Percentiles rank a stretch among this genome's conserved stretches.
phyloP scores from a whole-genome alignment of 2,329 filamentous ascomycete genomes.

The Bipolaris gigantea region DNA sequence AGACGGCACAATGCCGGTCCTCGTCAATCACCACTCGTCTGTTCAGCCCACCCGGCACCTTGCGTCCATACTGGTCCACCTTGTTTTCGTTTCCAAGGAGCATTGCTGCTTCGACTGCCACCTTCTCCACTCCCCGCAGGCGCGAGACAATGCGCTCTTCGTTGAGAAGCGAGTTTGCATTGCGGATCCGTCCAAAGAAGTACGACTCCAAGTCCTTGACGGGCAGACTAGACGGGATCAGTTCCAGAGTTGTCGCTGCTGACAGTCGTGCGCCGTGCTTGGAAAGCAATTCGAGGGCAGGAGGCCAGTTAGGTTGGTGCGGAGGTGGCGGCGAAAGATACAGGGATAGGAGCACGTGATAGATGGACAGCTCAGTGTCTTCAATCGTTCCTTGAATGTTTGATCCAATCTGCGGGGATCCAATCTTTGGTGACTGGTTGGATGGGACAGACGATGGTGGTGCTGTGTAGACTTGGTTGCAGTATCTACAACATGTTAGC shows the following conservation, averaged over 20 bases:
- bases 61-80: constrained; percentile 56
- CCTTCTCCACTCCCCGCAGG: constrained; percentile 75
- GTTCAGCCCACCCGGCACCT: constrained; percentile 57
- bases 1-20: constrained; percentile 87
- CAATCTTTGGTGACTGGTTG: constrained; percentile 35
- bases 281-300: constrained; percentile 84
- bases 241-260: constrained; percentile 77
- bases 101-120: constrained; percentile 73
- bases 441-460: constrained; percentile 17
- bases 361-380: constrained; percentile 73
- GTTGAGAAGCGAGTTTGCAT: constrained; percentile 79
- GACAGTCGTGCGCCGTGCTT: constrained; percentile 91
- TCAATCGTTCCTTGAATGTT: constrained; percentile 48
- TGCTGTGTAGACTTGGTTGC: constrained; percentile 77
- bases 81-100: constrained; percentile 70
- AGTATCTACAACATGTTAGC: constrained; percentile 62
- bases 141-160: constrained; percentile 76
- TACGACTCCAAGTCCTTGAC: constrained; percentile 83
- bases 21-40: constrained; percentile 79
- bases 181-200: constrained; percentile 86
- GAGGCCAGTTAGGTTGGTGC: constrained; percentile 70
- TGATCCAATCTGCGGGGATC: background rate
- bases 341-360: constrained; percentile 84
- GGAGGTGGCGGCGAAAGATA: constrained; percentile 81
- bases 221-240: constrained; percentile 80